Base-by-base conservation (phyloP, 2,329 filamentous ascomycete genomes). In the Botryotinia convoluta region DNA sequence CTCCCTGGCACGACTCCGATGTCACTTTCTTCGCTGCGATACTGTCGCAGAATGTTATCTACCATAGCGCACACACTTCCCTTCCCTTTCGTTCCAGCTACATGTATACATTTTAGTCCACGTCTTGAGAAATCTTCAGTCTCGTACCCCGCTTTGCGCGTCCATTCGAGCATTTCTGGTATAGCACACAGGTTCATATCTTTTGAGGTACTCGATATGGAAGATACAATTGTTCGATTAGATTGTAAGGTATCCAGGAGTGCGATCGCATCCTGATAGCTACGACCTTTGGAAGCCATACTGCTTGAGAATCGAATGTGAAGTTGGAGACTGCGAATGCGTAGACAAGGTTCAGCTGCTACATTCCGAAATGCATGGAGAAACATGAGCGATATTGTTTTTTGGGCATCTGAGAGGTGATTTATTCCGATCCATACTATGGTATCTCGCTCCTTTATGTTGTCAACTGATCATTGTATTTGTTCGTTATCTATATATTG, bases 21-120 rank as follows among this genome's bases (percentile, higher is more conserved):
- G 18, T 59, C 44, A 18, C 29, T 57, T 45, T 78, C 77, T 29
- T 39, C 54, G 26, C 74, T 48, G 39, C 84, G 84, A 77, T 89
- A 87, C 71, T 84, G 84, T 39, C 84, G 82, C 62, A 93, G 85
- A 75, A 93, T 89, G n/a, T 87, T 88, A 76, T 89, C 86, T 72
- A 88, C 84, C 78, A 91, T 92, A 57, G 90, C 90, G 78, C 90
- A 93, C 1, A 90, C 92, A 78, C 88, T 92, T 29, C 91, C 91
- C 61, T 79, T 98, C 74, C 95, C 95, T 82, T 98, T 98, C 7
- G 95, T 98, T 20, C 95, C 95, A 1, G 95, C 93, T 63, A 98
- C 90, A 81, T 98, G 95, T 74, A 98, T 89, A 77, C 87, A 79
- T 60, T 73, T 79, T 59, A 79, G 35, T 14, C 78, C 78, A 16